Base-by-base conservation (phyloP, 768 basidiomycete species). In the Amanita muscaria region DNA sequence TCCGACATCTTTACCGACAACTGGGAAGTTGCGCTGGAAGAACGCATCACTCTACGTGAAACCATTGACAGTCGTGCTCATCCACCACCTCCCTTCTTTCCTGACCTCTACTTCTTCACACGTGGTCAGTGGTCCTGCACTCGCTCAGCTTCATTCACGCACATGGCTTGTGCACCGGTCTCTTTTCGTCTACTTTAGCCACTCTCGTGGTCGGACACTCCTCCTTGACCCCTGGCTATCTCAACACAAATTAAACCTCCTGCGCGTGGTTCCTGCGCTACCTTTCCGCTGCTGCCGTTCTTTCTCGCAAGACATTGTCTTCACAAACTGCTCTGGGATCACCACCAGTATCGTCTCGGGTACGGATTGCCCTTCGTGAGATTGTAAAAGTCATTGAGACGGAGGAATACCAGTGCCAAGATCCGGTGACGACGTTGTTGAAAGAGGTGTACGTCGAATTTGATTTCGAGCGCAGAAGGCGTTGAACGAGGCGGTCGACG, bases 141-240 rank as follows among this genome's bases (percentile, higher is more conserved):
- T 93, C 22, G 74, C 78, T 29, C 90, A 96, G 57, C 74, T 99
- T n/a, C n/a, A n/a, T n/a, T n/a, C n/a, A n/a, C n/a, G n/a, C n/a
- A 23, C 92, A 97, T 97, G 94, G 92, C 77, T 94, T 48, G 80
- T 89, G 5, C 96, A 98, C 66, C 98, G 94, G 96, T 88, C 86
- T 1, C 80, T 99, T 39, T 98, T 97, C 63, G 91, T 98, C 45
- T 98, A 94, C 69, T 99, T 92, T 72, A 97, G 94, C 68, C 89
- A 97, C 64, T 80, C 82, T 0, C 80, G 92, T 54, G 92, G 90
- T 19, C 82, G 92, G 32, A 88, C 87, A 0, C 79, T n/a, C n/a
- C n/a, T 89, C 46, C 83, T 99, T 53, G 96, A 98, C 59, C 15
- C 93, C 93, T 1, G 87, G 88, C 1, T 98, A 97, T 72, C 85